Evolutionary conservation across 2,329 filamentous ascomycete genomes (phyloP).

Genomic region (Neoascochyta sp.): DNA sequence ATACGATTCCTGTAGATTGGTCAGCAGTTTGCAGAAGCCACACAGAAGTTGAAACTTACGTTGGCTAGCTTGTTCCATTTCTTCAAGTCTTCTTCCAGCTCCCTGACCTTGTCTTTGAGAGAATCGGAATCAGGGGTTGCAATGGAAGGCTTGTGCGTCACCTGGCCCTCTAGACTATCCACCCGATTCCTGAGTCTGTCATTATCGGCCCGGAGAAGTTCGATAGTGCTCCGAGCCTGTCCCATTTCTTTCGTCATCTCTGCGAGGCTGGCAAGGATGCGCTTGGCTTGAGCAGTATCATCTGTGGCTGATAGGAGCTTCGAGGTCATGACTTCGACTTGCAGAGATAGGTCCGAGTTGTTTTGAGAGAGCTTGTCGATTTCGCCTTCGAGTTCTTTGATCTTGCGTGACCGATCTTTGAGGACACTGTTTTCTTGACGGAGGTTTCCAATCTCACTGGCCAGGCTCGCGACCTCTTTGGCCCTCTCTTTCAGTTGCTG

Average conservation of each 20-base stretch:
- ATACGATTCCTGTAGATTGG: slow-evolving; percentile 20
- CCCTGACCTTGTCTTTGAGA: slow-evolving; percentile 6
- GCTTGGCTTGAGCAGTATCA: slow-evolving; percentile 1
- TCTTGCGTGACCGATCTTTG: slow-evolving; percentile 9
- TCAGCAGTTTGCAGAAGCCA: slow-evolving; percentile 1
- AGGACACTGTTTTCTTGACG: slow-evolving; percentile 16
- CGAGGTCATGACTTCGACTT: slow-evolving; percentile 6
- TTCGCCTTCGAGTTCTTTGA: slow-evolving; percentile 12
- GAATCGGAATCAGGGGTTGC: slow-evolving; percentile 1
- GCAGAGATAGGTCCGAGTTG: slow-evolving; percentile 6
- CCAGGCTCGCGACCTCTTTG: slow-evolving; percentile 17
- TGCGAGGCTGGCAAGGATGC: slow-evolving; percentile 3
- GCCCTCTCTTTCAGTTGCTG: slow-evolving; percentile 15
- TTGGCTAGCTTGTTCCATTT: slow-evolving; percentile 24
- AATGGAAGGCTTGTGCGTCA: slow-evolving; percentile 5
- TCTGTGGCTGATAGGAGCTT: slow-evolving; percentile 10
- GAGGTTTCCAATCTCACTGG: slow-evolving; percentile 5
- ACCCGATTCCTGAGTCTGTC: background rate
- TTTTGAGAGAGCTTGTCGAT: slow-evolving; percentile 6
- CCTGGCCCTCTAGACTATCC: background rate
- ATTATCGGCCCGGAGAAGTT: slow-evolving; percentile 5
- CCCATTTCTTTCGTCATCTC: slow-evolving; percentile 9
- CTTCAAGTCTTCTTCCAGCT: slow-evolving; percentile 13
- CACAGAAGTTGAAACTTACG: slow-evolving; percentile 5
- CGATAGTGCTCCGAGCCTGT: slow-evolving; percentile 1